Percentiles rank a stretch among this genome's conserved stretches.
Evolutionary conservation across 1,284 basidiomycete genomes (phyloP).

Genomic region (Phylloporus sp.): DNA sequence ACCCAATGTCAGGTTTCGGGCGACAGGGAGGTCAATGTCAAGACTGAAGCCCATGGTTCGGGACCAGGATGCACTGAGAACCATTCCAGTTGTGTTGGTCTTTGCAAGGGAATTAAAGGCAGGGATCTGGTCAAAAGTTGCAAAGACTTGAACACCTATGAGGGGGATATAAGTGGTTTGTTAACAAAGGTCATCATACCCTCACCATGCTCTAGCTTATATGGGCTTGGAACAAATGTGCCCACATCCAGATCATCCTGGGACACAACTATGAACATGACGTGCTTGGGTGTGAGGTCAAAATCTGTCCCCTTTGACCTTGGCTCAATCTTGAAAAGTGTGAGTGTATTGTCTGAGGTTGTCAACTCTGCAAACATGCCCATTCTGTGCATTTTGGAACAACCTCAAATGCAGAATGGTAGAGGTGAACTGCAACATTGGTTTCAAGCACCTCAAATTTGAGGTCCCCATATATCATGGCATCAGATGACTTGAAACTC

Average conservation of each 20-base stretch:
- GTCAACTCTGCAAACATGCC: constrained; percentile 9
- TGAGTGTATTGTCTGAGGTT: neutral
- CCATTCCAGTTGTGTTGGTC: constrained; percentile 5
- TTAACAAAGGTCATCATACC: neutral
- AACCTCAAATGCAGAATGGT: constrained; percentile 3
- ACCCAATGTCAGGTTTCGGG: constrained; percentile 10
- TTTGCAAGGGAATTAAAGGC: constrained; percentile 9
- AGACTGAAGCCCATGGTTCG: constrained; percentile 4
- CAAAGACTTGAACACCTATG: constrained; percentile 13
- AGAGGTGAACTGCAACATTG: constrained; percentile 10
- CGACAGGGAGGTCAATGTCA: constrained; percentile 8
- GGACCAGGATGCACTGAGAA: constrained; percentile 13
- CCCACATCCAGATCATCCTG: constrained; percentile 6
- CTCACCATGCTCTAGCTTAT: constrained; percentile 8
- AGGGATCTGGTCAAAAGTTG: constrained; percentile 9
- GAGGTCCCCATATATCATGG: constrained; percentile 6
- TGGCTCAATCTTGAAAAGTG: constrained; percentile 13
- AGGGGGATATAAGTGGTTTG: neutral
- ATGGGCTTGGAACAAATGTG: neutral
- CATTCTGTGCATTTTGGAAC: constrained; percentile 13
- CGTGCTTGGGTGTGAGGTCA: constrained; percentile 11
- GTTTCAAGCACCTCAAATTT: constrained; percentile 5
- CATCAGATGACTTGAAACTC: constrained; percentile 5
- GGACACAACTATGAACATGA: constrained; percentile 11
- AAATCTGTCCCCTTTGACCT: constrained; percentile 11